Evolutionary conservation across 495 filamentous ascomycete genomes (phyloP).

Genomic region (Ascodesmis nigricans): DNA sequence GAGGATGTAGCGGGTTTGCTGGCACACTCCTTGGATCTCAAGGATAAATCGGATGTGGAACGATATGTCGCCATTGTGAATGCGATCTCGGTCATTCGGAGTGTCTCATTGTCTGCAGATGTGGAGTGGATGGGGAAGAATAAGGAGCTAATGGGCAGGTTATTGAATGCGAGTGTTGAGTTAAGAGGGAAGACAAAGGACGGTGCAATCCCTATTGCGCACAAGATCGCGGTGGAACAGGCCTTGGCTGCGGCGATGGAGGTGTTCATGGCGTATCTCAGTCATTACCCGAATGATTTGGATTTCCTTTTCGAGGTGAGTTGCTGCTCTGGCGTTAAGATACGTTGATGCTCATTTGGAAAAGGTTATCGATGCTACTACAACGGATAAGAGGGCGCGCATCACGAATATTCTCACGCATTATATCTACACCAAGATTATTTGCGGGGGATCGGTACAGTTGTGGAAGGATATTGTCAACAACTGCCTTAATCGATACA

Average conservation of each 20-base stretch:
- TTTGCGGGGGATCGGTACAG: slow-evolving; percentile 65
- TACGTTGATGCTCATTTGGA: slow-evolving; percentile 1
- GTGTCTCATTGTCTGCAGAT: slow-evolving; percentile 29
- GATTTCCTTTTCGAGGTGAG: slow-evolving; percentile 57
- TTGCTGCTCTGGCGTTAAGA: slow-evolving; percentile 1
- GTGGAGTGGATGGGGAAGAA: slow-evolving; percentile 60
- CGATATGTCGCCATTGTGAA: slow-evolving; percentile 57
- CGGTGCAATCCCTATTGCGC: slow-evolving; percentile 42
- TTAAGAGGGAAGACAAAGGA: slow-evolving; percentile 45
- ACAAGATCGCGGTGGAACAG: slow-evolving; percentile 75
- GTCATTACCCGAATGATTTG: slow-evolving; percentile 50
- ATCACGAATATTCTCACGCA: slow-evolving; percentile 44
- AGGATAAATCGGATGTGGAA: slow-evolving; percentile 38
- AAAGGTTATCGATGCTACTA: slow-evolving; percentile 56
- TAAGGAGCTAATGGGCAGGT: slow-evolving; percentile 42
- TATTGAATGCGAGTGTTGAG: slow-evolving; percentile 47
- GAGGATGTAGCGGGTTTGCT: slow-evolving; percentile 49
- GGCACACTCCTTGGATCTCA: slow-evolving; percentile 36
- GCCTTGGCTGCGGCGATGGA: slow-evolving; percentile 72
- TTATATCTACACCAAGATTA: slow-evolving; percentile 70
- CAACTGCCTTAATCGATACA: slow-evolving; percentile 72
- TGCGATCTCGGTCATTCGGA: slow-evolving; percentile 61
- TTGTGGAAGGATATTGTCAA: slow-evolving; percentile 70
- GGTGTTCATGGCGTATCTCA: slow-evolving; percentile 59
- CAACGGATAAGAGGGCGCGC: slow-evolving; percentile 55